Evolutionary conservation across 257 asterid species (phyloP).

Genomic region (Solanum corneliomulleri): DNA sequence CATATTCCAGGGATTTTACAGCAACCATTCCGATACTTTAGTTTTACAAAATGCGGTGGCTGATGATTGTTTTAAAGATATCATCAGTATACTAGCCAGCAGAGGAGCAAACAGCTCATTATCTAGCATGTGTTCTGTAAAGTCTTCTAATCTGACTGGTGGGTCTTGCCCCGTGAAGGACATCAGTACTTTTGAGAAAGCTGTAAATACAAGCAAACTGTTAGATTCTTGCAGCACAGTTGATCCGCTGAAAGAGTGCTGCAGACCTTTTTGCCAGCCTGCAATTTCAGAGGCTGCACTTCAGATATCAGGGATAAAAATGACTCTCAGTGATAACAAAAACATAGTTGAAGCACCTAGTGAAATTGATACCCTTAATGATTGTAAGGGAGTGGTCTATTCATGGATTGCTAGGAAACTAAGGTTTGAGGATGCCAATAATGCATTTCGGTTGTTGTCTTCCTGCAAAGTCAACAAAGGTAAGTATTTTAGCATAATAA

Average conservation of each 20-base stretch:
- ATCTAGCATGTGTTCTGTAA: slow-evolving; percentile 61
- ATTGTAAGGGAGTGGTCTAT: slow-evolving; percentile 81
- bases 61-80: slow-evolving; percentile 94
- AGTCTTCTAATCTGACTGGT: slow-evolving; percentile 78
- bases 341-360: slow-evolving; percentile 38
- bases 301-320: slow-evolving; percentile 54
- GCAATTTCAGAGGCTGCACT: slow-evolving; percentile 86
- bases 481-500: slow-evolving; percentile 2
- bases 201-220: slow-evolving; percentile 75
- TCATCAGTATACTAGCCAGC: slow-evolving; percentile 86
- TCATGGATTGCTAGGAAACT: slow-evolving; percentile 86
- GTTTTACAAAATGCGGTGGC: slow-evolving; percentile 65
- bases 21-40: slow-evolving; percentile 52
- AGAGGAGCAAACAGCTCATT: slow-evolving; percentile 86
- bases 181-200: slow-evolving; percentile 52
- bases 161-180: slow-evolving; percentile 96
- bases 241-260: slow-evolving; percentile 91
- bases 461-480: slow-evolving; percentile 98
- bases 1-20: slow-evolving; percentile 84
- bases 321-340: slow-evolving; percentile 41
- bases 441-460: slow-evolving; percentile 73
- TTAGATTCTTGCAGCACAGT: slow-evolving; percentile 78
- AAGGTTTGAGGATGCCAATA: slow-evolving; percentile 61
- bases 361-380: slow-evolving; percentile 48
- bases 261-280: slow-evolving; percentile 85